Evolutionary conservation across 1,139 yeast genomes (phyloP), one percentile per base, ranked within the genome.

Genomic region (Kodamaea alishanica): DNA sequence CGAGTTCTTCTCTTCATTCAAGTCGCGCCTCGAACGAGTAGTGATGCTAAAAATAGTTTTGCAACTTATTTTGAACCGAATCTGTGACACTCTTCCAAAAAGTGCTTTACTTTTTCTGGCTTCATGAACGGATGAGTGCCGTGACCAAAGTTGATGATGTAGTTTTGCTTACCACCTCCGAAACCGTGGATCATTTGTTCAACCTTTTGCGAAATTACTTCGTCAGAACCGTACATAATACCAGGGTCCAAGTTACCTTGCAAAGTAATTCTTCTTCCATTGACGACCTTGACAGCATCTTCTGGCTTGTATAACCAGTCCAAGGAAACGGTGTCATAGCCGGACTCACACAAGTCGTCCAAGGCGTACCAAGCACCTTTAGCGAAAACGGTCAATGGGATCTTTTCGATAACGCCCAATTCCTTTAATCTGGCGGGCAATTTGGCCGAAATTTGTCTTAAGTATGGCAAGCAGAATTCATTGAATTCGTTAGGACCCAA

Each of bases 221-320:
- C 96, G 40, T 82, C 79, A 3, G 94, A 75, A 12, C 98, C 98
- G 58, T 92, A 92, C 61, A 92, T 88, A 44, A 77, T 81, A 47
- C 97, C 96, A 5, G 98, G 98, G 55, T 92, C 98, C 47, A 94
- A 68, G 65, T 92, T 92, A 40, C 98, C 98, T 68, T 92, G 98
- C 51, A 94, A 70, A 11, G 90, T 79, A 43, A 88, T 89, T 60
- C 76, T 65, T 61, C 96, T 78, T 34, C 86, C 88, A 28, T 78
- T 73, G 47, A 80, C 83, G n/a, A 83, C 74, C 55, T 78, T 75
- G 32, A 84, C 88, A 2, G 97, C 97, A 46, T 85, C 88, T 39
- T 73, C 79, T 23, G 98, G 98, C 50, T 77, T 82, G 66, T 82
- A 84, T 34, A 81, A 70, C 97, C 97, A 92, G 63, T 92, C 98